phyloP scores from a whole-genome alignment of 495 filamentous ascomycete species.

The Aspergillus incahuasiensis region DNA sequence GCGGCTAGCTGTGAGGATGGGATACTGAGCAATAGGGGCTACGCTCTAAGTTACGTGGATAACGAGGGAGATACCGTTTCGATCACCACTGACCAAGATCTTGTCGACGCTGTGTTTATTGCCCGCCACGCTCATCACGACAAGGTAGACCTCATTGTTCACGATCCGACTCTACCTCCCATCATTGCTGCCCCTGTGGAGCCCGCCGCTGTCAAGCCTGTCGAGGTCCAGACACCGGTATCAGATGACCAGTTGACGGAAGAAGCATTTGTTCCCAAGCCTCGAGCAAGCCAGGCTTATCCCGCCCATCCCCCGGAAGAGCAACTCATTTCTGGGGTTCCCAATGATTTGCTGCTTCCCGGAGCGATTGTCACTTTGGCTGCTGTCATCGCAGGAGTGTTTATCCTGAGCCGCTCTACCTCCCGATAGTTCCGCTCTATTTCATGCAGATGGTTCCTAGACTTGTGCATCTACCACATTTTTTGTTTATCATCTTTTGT shows the following conservation, averaged over 20 bases:
- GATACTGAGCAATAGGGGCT: slow-evolving; percentile 72
- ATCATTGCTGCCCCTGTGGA: slow-evolving; percentile 59
- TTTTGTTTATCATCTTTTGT: slow-evolving; percentile 14
- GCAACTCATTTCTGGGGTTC: slow-evolving; percentile 83
- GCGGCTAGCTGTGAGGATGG: slow-evolving; percentile 69
- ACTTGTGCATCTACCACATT: slow-evolving; percentile 12
- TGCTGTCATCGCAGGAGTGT: slow-evolving; percentile 89
- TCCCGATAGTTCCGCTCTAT: slow-evolving; percentile 46
- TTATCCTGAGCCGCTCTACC: slow-evolving; percentile 76
- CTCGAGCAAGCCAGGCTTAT: slow-evolving; percentile 25
- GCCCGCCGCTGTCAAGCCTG: slow-evolving; percentile 58
- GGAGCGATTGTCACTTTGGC: slow-evolving; percentile 94
- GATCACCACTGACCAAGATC: slow-evolving; percentile 91
- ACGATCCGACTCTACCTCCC: slow-evolving; percentile 83
- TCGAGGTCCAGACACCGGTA: slow-evolving; percentile 55
- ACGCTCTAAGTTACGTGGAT: slow-evolving; percentile 92
- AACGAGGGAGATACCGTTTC: slow-evolving; percentile 97
- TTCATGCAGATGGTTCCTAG: not conserved
- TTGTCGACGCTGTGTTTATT: slow-evolving; percentile 83
- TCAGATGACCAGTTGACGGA: slow-evolving; percentile 36
- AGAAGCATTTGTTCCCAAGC: slow-evolving; percentile 48
- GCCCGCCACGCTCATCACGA: slow-evolving; percentile 71
- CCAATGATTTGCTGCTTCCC: slow-evolving; percentile 89
- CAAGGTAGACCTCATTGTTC: slow-evolving; percentile 96
- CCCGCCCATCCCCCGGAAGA: slow-evolving; percentile 54